phyloP scores from a whole-genome alignment of 1,284 basidiomycete genomes.

The Leucoagaricus sp. region DNA sequence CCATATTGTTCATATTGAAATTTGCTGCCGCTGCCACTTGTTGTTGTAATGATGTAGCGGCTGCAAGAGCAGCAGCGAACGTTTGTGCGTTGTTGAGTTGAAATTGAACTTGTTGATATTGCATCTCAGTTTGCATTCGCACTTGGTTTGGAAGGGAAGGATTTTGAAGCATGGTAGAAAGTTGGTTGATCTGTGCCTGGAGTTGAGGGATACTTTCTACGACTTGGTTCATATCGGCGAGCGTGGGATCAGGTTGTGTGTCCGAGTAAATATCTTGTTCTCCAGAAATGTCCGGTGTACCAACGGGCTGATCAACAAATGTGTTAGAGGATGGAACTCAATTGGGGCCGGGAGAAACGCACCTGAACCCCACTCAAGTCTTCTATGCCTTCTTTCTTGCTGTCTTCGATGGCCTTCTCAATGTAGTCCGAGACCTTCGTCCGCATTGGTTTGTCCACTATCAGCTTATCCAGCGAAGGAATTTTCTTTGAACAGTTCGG shows the following conservation, averaged over 20 bases:
- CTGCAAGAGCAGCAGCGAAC: slow-evolving; percentile 59
- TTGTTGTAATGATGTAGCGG: slow-evolving; percentile 52
- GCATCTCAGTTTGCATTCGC: slow-evolving; percentile 76
- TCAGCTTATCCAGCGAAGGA: slow-evolving; percentile 81
- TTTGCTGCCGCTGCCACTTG: slow-evolving; percentile 30
- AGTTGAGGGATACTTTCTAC: slow-evolving; percentile 73
- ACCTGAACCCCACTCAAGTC: slow-evolving; percentile 23
- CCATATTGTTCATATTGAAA: slow-evolving; percentile 34
- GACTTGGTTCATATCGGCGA: slow-evolving; percentile 65
- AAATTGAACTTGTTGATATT: slow-evolving; percentile 74
- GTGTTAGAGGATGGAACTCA: neutral
- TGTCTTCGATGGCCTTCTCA: slow-evolving; percentile 81
- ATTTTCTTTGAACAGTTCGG: slow-evolving; percentile 88
- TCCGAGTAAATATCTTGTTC: slow-evolving; percentile 59
- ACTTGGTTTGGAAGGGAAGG: slow-evolving; percentile 67
- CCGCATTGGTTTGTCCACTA: slow-evolving; percentile 77
- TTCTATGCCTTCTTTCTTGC: slow-evolving; percentile 66
- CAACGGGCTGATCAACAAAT: neutral
- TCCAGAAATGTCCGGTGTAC: slow-evolving; percentile 14
- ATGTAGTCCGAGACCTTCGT: slow-evolving; percentile 81
- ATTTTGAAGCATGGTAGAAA: slow-evolving; percentile 77
- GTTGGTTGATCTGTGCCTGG: slow-evolving; percentile 76
- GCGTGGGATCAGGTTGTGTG: slow-evolving; percentile 55
- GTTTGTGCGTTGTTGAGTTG: slow-evolving; percentile 76
- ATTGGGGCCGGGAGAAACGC: neutral